A percentile compares a stretch with the other conserved stretches of the same genome.
Conservation (phyloP, 306 rosid genomes). For the Cicer chorassanicum region DNA sequence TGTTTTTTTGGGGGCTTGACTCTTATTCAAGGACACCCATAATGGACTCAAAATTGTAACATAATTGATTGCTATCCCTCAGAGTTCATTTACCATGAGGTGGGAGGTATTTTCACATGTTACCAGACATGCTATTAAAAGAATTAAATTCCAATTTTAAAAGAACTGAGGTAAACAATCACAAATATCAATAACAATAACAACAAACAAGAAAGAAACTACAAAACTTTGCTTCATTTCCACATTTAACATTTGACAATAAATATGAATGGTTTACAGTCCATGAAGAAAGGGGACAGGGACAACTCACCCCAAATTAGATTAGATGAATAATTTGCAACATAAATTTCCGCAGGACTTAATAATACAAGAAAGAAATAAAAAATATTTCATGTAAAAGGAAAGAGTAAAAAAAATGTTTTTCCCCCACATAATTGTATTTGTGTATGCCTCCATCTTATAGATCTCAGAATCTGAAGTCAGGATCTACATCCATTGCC, state of each 20-base stretch:
- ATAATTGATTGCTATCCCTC: too few relatives aligned
- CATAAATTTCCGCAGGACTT: slow-evolving; percentile 58
- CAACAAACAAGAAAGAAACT: slow-evolving; percentile 4
- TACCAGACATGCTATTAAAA: too few relatives aligned
- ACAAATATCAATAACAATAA: not conserved
- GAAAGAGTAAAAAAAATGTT: slow-evolving; percentile 43
- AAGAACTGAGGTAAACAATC: not conserved
- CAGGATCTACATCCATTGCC: slow-evolving; percentile 98
- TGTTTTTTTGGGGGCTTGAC: too few relatives aligned
- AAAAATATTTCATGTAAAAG: slow-evolving; percentile 46
- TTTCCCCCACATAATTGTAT: slow-evolving; percentile 29
- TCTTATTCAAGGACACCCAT: too few relatives aligned
- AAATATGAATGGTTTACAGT: slow-evolving; percentile 49
- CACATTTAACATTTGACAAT: slow-evolving; percentile 45
- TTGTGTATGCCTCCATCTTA: slow-evolving; percentile 41
- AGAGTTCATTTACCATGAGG: too few relatives aligned
- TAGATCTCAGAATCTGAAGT: slow-evolving; percentile 84
- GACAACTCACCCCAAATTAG: slow-evolving; percentile 72
- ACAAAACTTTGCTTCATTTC: slow-evolving; percentile 43
- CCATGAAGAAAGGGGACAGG: slow-evolving; percentile 47
- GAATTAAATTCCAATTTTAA: too few relatives aligned
- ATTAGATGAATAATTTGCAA: slow-evolving; percentile 68
- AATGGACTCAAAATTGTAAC: too few relatives aligned
- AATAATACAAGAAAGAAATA: slow-evolving; percentile 27
- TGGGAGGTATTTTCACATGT: too few relatives aligned